phyloP scores from a whole-genome alignment of 2,329 filamentous ascomycete species.

The Lachnellula cervina region DNA sequence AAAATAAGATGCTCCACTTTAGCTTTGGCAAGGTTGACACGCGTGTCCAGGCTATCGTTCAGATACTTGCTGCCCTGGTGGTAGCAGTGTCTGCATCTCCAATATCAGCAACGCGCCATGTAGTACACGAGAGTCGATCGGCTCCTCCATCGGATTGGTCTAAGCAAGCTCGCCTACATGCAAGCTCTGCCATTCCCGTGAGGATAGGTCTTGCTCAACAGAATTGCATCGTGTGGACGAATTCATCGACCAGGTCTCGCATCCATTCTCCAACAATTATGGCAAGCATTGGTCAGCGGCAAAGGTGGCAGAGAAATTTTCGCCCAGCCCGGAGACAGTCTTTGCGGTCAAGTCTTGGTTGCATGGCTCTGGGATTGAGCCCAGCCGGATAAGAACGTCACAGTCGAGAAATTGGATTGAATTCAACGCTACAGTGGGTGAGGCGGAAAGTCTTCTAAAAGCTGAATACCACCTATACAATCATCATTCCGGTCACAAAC shows the following conservation, averaged over 20 bases:
- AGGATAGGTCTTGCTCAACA: conserved; percentile 41
- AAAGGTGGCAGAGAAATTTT: conserved; percentile 41
- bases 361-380: conserved; percentile 44
- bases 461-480: conserved; percentile 49
- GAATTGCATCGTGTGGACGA: conserved; percentile 44
- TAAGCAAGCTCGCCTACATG: conserved; percentile 18
- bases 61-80: conserved; percentile 26
- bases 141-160: conserved; percentile 18
- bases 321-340: conserved; percentile 40
- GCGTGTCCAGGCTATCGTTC: conserved; percentile 19
- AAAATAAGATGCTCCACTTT: conserved; percentile 20
- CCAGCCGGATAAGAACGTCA: conserved; percentile 44
- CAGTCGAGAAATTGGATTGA: conserved; percentile 23
- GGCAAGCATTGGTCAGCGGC: conserved; percentile 44
- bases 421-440: conserved; percentile 31
- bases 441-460: conserved; percentile 48
- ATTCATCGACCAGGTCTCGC: conserved; percentile 39
- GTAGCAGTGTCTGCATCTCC: conserved; percentile 24
- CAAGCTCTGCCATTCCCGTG: conserved; percentile 20
- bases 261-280: conserved; percentile 42
- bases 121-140: conserved; percentile 25
- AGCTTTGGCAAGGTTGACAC: conserved; percentile 20
- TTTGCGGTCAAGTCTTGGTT: conserved; percentile 50
- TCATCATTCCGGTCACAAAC: conserved; percentile 44
- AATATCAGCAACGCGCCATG: conserved; percentile 19